Conservation (phyloP, 306 rosid species). For the Trifolium repens region DNA sequence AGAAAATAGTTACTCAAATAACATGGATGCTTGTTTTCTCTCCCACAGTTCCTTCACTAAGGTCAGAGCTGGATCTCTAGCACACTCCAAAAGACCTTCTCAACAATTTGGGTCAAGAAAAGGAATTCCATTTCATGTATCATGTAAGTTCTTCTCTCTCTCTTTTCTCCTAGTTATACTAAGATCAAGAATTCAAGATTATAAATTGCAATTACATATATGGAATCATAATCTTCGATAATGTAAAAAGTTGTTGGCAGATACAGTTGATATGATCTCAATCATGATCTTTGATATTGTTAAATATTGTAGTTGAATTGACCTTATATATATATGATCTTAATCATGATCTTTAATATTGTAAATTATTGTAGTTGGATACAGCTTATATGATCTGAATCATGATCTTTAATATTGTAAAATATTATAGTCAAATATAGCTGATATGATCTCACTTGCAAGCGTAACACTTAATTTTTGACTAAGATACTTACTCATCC, state of each 20-base stretch:
- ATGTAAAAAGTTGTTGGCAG: neutral
- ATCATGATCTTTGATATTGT: no score
- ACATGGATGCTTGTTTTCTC: conserved; percentile 82
- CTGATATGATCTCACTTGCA: neutral
- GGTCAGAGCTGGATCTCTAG: conserved; percentile 19
- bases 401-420: no score
- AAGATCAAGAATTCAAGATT: conserved; percentile 1
- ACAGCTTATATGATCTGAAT: no score
- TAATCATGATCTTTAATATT: no score
- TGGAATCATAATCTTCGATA: neutral
- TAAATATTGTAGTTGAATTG: no score
- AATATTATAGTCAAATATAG: neutral
- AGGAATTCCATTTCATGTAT: conserved; percentile 37
- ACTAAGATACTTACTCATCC: no score
- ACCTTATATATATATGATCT: no score
- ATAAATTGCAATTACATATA: neutral
- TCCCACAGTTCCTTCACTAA: conserved; percentile 63
- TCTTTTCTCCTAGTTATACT: neutral
- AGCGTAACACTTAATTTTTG: no score
- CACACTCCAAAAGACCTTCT: conserved; percentile 41
- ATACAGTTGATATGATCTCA: neutral
- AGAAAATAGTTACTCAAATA: conserved; percentile 11
- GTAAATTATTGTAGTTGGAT: no score
- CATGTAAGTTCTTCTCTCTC: conserved; percentile 60
- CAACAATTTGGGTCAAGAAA: conserved; percentile 49